Conservation (phyloP, 768 basidiomycete genomes). For the Lactarius pseudohatsudake region DNA sequence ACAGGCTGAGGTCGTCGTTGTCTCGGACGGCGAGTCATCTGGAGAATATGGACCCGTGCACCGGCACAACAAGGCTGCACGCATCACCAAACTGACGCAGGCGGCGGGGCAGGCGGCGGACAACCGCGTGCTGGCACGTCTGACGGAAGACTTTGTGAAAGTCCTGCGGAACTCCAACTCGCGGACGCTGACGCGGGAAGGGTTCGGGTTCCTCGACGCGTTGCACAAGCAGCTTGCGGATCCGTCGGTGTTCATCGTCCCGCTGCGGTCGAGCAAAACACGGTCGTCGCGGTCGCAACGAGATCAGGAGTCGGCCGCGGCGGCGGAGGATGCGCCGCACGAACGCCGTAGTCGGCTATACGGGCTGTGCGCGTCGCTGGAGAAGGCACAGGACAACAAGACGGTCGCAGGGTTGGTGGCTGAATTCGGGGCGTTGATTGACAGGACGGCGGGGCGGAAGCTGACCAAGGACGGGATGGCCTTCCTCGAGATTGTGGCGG, state of each 20-base stretch:
- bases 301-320: slow-evolving; percentile 36
- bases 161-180: slow-evolving; percentile 66
- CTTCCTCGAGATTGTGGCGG: slow-evolving; percentile 63
- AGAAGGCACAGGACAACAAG: slow-evolving; percentile 49
- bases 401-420: slow-evolving; percentile 62
- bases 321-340: slow-evolving; percentile 32
- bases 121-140: slow-evolving; percentile 51
- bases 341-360: slow-evolving; percentile 56
- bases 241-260: slow-evolving; percentile 58
- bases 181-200: slow-evolving; percentile 66
- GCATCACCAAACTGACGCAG: slow-evolving; percentile 49
- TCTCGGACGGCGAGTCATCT: slow-evolving; percentile 43
- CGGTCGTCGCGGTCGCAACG: slow-evolving; percentile 34
- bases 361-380: slow-evolving; percentile 55
- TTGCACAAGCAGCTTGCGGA: slow-evolving; percentile 70
- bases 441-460: slow-evolving; percentile 65
- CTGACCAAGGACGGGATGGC: slow-evolving; percentile 77
- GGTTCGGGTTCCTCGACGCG: slow-evolving; percentile 66
- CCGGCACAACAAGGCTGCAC: slow-evolving; percentile 52
- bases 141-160: slow-evolving; percentile 60
- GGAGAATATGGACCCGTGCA: slow-evolving; percentile 34
- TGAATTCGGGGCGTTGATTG: slow-evolving; percentile 69
- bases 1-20: slow-evolving; percentile 43
- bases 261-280: slow-evolving; percentile 47
- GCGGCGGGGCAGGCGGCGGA: slow-evolving; percentile 49